Conservation (phyloP, 805 yeast species). For the Monosporozyma aerobia region DNA sequence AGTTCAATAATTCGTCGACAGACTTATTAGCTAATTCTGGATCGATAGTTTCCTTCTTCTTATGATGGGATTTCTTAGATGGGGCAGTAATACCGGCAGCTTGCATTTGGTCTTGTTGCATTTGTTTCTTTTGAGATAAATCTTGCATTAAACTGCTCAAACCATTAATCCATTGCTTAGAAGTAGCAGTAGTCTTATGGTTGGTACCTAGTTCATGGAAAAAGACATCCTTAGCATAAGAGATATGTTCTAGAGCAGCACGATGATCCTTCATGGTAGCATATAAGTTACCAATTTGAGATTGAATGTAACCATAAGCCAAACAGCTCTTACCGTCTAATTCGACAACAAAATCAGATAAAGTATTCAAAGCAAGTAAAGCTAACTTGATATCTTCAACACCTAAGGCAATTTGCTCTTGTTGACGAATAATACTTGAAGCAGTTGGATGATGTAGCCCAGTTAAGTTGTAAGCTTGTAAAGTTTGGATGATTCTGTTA, state of each 20-base stretch:
- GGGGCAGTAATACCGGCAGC: slow-evolving; percentile 11
- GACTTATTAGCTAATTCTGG: slow-evolving; percentile 56
- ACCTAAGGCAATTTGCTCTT: slow-evolving; percentile 49
- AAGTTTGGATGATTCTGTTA: slow-evolving; percentile 45
- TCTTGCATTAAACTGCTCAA: slow-evolving; percentile 34
- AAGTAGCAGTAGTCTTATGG: slow-evolving; percentile 58
- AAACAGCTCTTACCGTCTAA: slow-evolving; percentile 52
- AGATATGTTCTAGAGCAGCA: slow-evolving; percentile 48
- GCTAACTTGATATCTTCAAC: slow-evolving; percentile 50
- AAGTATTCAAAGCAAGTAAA: slow-evolving; percentile 41
- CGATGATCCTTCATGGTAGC: slow-evolving; percentile 43
- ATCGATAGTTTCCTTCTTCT: slow-evolving; percentile 32
- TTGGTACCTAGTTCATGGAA: slow-evolving; percentile 53
- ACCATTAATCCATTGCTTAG: slow-evolving; percentile 53
- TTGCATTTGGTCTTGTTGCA: slow-evolving; percentile 23
- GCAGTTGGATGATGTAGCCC: slow-evolving; percentile 62
- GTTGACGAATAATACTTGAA: slow-evolving; percentile 41
- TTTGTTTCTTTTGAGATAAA: slow-evolving; percentile 20
- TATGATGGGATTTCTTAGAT: slow-evolving; percentile 8
- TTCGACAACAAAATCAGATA: slow-evolving; percentile 41
- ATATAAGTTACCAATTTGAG: slow-evolving; percentile 58
- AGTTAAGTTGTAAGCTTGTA: slow-evolving; percentile 35
- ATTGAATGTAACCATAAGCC: slow-evolving; percentile 55
- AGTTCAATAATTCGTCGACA: slow-evolving; percentile 62
- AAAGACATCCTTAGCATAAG: slow-evolving; percentile 50